Evolutionary conservation across 1,139 yeast species (phyloP), one percentile per base, ranked within the genome.

Genomic region (Hyphopichia wangnamkhiaoensis): DNA sequence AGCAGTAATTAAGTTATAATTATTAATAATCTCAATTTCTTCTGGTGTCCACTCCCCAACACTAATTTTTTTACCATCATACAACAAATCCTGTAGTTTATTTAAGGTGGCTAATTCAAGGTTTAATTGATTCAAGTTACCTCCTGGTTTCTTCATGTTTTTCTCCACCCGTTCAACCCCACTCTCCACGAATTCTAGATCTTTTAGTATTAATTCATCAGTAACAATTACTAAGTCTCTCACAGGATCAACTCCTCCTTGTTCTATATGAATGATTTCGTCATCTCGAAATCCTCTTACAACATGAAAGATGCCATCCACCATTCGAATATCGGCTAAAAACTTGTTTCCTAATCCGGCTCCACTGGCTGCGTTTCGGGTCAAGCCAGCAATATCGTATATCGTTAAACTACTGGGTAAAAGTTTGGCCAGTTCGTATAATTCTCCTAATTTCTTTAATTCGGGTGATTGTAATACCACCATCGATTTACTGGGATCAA

Each of bases 341-440:
- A 84, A 84, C 50, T 84, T 83, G 54, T 84, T 84, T 1, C 93
- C 93, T 43, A 84, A 63, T 0, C 93, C 93, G 49, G 80, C 85
- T n/a, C 91, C 91, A 38, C 74, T 73, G 2, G 86, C 74, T 1
- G 91, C 90, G 49, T 85, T 84, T 54, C 84, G 68, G 4, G 86
- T 84, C 34, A 84, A 65, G 0, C 93, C 93, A 0, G 93, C 93
- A 43, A 84, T 84, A 53, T 84, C 93, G 50, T 73, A 79, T 15
- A 84, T 73, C 21, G 82, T 80, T 41, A 83, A 63, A 12, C 75
- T 70, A 0, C 86, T 73, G 2, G 84, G 80, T 2, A 82, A 54
- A 33, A 68, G 69, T 49, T 76, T 79, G 29, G 67, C 63, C 16
- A 86, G 76, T 12, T 61, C 60, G 52, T 78, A 83, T 5, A 83